Conservation (phyloP, 2,329 filamentous ascomycete species). For the Ophiostoma quercus region DNA sequence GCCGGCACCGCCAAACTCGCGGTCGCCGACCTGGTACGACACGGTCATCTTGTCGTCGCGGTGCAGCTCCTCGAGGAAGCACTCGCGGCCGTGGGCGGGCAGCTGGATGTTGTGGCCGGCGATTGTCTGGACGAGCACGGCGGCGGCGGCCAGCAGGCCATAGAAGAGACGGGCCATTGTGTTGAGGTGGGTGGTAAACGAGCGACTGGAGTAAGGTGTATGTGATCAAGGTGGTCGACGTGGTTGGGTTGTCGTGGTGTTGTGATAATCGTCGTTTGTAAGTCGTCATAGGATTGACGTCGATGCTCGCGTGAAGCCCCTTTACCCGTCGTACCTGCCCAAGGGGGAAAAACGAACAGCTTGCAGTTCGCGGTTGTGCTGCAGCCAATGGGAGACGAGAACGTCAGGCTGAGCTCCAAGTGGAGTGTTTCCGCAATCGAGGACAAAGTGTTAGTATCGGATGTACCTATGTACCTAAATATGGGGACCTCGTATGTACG, state of each 20-base stretch:
- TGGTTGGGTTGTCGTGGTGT: not conserved
- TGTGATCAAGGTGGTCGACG: not conserved
- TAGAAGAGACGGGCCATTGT: slow-evolving; percentile 27
- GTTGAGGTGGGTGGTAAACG: not conserved
- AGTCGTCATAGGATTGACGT: not conserved
- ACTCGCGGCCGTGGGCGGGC: slow-evolving; percentile 87
- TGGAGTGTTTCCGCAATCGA: not conserved
- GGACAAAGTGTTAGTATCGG: not conserved
- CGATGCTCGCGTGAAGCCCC: slow-evolving; percentile 7
- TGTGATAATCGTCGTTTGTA: not conserved
- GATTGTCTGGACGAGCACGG: slow-evolving; percentile 55
- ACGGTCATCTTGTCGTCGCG: slow-evolving; percentile 97
- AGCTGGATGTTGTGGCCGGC: slow-evolving; percentile 94
- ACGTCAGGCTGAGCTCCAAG: slow-evolving; percentile 15
- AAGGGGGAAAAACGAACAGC: slow-evolving; percentile 24
- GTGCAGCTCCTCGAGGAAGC: slow-evolving; percentile 92
- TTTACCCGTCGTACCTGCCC: not conserved
- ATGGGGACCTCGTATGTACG: not conserved
- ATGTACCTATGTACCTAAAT: not conserved
- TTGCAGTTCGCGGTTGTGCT: slow-evolving; percentile 26
- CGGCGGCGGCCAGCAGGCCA: slow-evolving; percentile 43
- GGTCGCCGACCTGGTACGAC: slow-evolving; percentile 94
- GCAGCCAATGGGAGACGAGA: slow-evolving; percentile 17
- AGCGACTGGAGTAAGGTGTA: slow-evolving; percentile 2
- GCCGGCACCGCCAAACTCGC: slow-evolving; percentile 89